Evolutionary conservation across 345 rosid species (phyloP), one percentile per base, ranked within the genome.

Genomic region (Kernera saxatilis): DNA sequence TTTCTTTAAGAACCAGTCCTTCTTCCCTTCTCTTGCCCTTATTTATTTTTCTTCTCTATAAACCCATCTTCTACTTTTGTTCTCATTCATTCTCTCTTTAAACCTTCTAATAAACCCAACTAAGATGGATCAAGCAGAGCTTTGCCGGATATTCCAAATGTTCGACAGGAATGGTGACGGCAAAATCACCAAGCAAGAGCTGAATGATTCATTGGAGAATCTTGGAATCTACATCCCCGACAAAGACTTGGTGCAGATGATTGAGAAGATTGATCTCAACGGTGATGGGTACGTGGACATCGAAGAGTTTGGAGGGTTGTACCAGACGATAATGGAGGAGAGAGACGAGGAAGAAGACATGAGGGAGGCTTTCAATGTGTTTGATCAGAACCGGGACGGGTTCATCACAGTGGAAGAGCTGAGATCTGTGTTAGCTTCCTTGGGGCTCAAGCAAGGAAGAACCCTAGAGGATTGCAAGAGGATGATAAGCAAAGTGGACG

Each of bases 361-460:
- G 77, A 82, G 71, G 60, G 90, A 91, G 67, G 99, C 99, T 2
- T 94, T 94, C 76, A 88, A 87, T 22, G 90, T 94, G 39, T 91
- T 94, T 32, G 99, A 94, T 72, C 95, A 89, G 79, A 91, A 91
- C 51, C 81, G 95, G 17, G 98, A 94, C 3, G 98, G 98, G 7
- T 94, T 88, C 73, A 94, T 94, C 43, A 86, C 96, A 1, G 97
- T 87, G 13, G 97, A 94, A 44, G 98, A 94, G 75, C 51, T 94
- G 78, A 76, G 78, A 75, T 88, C 96, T 1, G 99, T 94, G n/a
- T 73, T 94, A 56, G 73, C 93, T 1, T 88, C 95, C 32, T 67
- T 94, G 70, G 96, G 98, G 44, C 85, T 91, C 53, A 88, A 85
- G 74, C 97, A 91, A 71, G 98, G 98, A 50, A 81, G 90, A 65